These are phyloP conservation scores for Pilobolus umbonatus DNA, from an alignment of 192 early-diverging fungal species.

Conservation along the genomic window DNA sequence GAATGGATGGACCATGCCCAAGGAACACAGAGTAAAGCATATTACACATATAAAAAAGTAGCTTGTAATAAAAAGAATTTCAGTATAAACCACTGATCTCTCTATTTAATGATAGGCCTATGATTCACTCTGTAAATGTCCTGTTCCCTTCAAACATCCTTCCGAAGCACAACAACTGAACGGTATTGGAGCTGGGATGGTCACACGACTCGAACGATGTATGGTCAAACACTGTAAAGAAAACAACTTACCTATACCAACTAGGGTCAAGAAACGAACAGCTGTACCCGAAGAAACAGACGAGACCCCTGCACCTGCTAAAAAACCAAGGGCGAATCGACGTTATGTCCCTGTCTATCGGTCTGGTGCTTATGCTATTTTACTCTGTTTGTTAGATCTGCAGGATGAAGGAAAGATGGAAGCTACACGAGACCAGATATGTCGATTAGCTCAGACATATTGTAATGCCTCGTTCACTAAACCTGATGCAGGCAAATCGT, in stretches of 20 bases:
- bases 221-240: conserved; percentile 52
- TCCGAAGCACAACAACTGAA: conserved; percentile 51
- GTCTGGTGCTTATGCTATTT: conserved; percentile 76
- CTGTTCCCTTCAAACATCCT: conserved; percentile 53
- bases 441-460: conserved; percentile 56
- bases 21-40: conserved; percentile 42
- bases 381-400: conserved; percentile 57
- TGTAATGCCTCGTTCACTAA: conserved; percentile 65
- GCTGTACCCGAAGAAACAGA: not conserved
- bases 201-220: conserved; percentile 44
- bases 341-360: conserved; percentile 74
- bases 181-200: conserved; percentile 61
- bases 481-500: conserved; percentile 42
- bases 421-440: conserved; percentile 66
- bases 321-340: conserved; percentile 11
- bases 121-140: conserved; percentile 58
- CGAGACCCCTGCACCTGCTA: not conserved
- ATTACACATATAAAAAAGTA: conserved; percentile 56
- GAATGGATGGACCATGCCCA: conserved; percentile 62
- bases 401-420: conserved; percentile 23
- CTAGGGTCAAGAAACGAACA: not conserved
- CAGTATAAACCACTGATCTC: not conserved
- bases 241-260: conserved; percentile 41
- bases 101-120: conserved; percentile 41
- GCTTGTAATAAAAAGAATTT: no score